A percentile compares a stretch with the other conserved stretches of the same genome.
These are phyloP conservation scores for Allodekkera sacchari DNA, from an alignment of 805 yeast genomes.

Conservation along the genomic window DNA sequence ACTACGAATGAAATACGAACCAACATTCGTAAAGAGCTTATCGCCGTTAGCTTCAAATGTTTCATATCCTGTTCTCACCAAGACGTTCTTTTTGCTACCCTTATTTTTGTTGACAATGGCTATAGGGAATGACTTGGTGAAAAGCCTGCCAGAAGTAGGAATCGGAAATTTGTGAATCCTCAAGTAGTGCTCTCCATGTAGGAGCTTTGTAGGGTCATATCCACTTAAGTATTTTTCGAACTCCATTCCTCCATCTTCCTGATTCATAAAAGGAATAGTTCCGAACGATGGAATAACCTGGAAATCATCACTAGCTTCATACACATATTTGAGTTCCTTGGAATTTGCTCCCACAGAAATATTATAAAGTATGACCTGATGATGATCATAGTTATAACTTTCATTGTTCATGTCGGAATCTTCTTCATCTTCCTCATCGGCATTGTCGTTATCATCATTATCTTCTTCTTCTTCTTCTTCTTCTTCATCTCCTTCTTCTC, in stretches of 20 bases:
- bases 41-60: constrained; percentile 61
- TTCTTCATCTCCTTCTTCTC: constrained; percentile 33
- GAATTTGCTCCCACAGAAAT: constrained; percentile 82
- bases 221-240: constrained; percentile 59
- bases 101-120: constrained; percentile 63
- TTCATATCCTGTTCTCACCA: constrained; percentile 65
- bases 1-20: constrained; percentile 78
- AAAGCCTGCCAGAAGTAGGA: constrained; percentile 59
- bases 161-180: constrained; percentile 69
- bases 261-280: constrained; percentile 75
- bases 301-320: constrained; percentile 70
- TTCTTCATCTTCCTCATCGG: constrained; percentile 31
- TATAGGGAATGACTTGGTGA: constrained; percentile 58
- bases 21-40: constrained; percentile 67
- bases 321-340: constrained; percentile 67
- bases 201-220: constrained; percentile 80
- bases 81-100: constrained; percentile 59
- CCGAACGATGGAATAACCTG: constrained; percentile 87
- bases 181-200: constrained; percentile 94
- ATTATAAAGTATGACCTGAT: constrained; percentile 77
- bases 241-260: constrained; percentile 46
- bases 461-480: constrained; percentile 37
- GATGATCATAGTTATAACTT: constrained; percentile 52
- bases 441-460: constrained; percentile 39
- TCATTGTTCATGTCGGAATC: constrained; percentile 19